Base-by-base conservation (phyloP, 306 rosid species). In the Rosa chinensis region DNA sequence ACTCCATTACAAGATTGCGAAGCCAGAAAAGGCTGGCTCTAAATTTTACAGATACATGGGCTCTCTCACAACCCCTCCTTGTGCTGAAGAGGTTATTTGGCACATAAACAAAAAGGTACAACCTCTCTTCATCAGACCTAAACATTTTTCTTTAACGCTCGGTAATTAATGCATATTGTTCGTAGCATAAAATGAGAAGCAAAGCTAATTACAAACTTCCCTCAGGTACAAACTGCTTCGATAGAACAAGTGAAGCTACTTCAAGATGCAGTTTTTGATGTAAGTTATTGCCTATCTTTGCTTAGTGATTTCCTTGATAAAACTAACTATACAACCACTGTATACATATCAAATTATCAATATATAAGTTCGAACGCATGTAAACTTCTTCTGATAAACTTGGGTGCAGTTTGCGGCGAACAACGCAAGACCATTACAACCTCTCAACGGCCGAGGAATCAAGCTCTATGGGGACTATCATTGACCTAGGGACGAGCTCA, bases 21-120 rank as follows among this genome's bases (percentile, higher is more conserved):
- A 21, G 77, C 16, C 5, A 8, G 56, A 78, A 75, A 14, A 81
- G 28, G 76, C 79, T 66, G 90, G 89, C 52, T 85, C 84, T 50
- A 90, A 81, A 59, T 90, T 86, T 53, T 92, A 82, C 69, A 89
- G 85, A 81, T 94, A 94, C 72, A 52, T 83, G 49, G 98, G 98
- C 0, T 93, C 97, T 13, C 89, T 89, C 82, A 93, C 96, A 6
- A 80, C 80, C 70, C 97, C 96, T 82, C 97, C 97, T 68, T 90
- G 97, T 63, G 88, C 86, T 18, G 90, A 89, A 85, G 94, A 89
- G 14, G 94, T 94, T 78, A 79, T 87, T 84, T 92, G 98, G 97
- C 81, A 89, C 56, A 82, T 92, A 3, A 85, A 82, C 58, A 89
- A 75, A 73, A 87, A 87, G 90, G 95, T 91, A 77, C 40, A 21